These are phyloP conservation scores for Sungouiozyma ichnusensis DNA, from an alignment of 805 yeast species.

Conservation along the genomic window DNA sequence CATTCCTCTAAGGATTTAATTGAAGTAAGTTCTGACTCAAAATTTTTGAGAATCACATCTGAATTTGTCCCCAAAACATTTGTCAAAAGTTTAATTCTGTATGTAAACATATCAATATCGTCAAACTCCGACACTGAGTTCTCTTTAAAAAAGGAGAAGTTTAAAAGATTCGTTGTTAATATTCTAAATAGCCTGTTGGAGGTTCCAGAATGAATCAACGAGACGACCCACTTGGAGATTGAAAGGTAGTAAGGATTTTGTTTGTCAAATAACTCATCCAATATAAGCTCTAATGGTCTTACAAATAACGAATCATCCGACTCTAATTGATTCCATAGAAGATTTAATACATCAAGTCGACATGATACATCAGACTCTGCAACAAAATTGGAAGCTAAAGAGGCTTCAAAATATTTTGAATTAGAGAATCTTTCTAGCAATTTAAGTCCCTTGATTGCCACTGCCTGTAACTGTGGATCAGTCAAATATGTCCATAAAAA, in stretches of 20 bases:
- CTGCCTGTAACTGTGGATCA: conserved; percentile 50
- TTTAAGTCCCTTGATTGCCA: conserved; percentile 56
- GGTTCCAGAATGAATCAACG: conserved; percentile 40
- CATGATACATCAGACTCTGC: conserved; percentile 29
- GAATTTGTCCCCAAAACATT: conserved; percentile 41
- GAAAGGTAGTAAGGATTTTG: conserved; percentile 35
- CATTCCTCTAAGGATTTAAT: conserved; percentile 30
- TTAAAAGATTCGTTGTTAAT: conserved; percentile 44
- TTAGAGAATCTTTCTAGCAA: conserved; percentile 45
- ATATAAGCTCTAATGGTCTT: conserved; percentile 51
- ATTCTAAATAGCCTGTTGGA: conserved; percentile 51
- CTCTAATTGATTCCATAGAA: conserved; percentile 67
- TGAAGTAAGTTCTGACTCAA: conserved; percentile 50
- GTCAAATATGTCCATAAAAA: conserved; percentile 47
- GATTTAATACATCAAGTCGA: conserved; percentile 46
- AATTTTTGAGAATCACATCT: conserved; percentile 34
- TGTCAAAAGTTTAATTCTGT: conserved; percentile 44
- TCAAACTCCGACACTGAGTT: conserved; percentile 33
- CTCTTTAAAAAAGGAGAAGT: conserved; percentile 28
- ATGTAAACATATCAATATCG: conserved; percentile 55
- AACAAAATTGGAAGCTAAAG: conserved; percentile 47
- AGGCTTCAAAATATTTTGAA: conserved; percentile 58
- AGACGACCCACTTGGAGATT: conserved; percentile 41
- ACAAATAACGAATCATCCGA: conserved; percentile 26
- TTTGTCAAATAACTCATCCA: conserved; percentile 48